These are phyloP conservation scores for Gossypium ekmanianum DNA, from an alignment of 345 rosid genomes.

Conservation along the genomic window DNA sequence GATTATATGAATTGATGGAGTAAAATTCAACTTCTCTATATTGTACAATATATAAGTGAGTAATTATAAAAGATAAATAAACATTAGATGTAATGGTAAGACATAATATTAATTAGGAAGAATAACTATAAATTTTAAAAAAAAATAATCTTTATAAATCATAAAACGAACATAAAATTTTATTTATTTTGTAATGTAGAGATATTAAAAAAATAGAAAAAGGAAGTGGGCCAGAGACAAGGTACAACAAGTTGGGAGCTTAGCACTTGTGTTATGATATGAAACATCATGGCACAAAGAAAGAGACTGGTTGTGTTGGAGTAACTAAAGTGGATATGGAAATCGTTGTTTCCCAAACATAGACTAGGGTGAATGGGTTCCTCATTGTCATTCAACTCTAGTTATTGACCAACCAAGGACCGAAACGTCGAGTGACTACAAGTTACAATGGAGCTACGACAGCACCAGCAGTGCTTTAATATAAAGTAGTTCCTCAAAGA, in stretches of 20 bases:
- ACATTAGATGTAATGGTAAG: too few species aligned
- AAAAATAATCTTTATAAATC: too few species aligned
- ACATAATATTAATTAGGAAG: rapidly evolving
- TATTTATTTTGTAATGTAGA: too few species aligned
- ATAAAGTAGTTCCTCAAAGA: constrained; percentile 28
- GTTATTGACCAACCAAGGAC: constrained; percentile 37
- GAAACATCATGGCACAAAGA: neutral
- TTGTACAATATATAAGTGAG: too few species aligned
- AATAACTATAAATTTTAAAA: rapidly evolving
- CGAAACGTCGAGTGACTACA: constrained; percentile 37
- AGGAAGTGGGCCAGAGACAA: neutral
- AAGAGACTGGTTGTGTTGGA: neutral
- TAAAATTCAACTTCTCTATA: too few species aligned
- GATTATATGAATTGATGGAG: too few species aligned
- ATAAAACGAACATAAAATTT: too few species aligned
- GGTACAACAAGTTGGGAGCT: constrained; percentile 5
- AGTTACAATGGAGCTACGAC: neutral
- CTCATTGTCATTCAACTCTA: constrained; percentile 3
- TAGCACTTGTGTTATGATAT: constrained; percentile 1
- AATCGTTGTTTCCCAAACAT: neutral
- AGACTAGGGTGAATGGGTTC: neutral
- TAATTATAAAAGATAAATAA: too few species aligned
- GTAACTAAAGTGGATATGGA: neutral
- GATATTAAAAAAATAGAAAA: neutral
- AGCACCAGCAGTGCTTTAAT: constrained; percentile 16